phyloP scores from a whole-genome alignment of 106 monocot species.

The Gastrodia elata region DNA sequence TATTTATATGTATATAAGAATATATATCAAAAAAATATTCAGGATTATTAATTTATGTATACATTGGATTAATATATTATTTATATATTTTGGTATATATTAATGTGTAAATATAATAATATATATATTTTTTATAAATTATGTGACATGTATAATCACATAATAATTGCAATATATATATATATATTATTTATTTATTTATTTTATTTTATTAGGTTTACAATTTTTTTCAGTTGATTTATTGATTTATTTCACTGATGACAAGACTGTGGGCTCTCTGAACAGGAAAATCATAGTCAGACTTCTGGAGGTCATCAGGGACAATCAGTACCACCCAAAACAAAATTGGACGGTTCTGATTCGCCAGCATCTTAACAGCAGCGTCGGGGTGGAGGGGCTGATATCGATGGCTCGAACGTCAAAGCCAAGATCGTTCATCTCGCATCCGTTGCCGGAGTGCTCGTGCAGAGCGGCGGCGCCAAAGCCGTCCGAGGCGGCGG shows the following conservation, averaged over 20 bases:
- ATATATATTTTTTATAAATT: too few species aligned
- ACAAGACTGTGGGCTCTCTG: not conserved
- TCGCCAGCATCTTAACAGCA: conserved; percentile 57
- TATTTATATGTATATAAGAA: too few species aligned
- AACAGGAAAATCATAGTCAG: conserved; percentile 49
- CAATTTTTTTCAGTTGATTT: too few species aligned
- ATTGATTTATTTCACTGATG: not conserved
- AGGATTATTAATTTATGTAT: too few species aligned
- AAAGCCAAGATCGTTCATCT: conserved; percentile 55
- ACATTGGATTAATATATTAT: too few species aligned
- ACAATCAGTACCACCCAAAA: conserved; percentile 57
- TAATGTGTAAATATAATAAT: too few species aligned
- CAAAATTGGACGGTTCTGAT: conserved; percentile 58
- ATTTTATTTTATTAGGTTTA: too few species aligned
- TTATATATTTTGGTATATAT: too few species aligned
- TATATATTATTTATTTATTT: too few species aligned
- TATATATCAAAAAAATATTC: too few species aligned
- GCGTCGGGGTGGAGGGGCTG: conserved; percentile 55
- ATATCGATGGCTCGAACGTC: conserved; percentile 28
- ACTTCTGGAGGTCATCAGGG: conserved; percentile 32
- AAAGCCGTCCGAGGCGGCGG: conserved; percentile 13
- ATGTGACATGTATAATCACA: too few species aligned
- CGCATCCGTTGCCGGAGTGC: conserved; percentile 86
- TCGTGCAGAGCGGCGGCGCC: conserved; percentile 56
- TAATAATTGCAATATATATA: too few species aligned